Evolutionary conservation across 495 filamentous ascomycete genomes (phyloP).

Genomic region (Aspergillus cristatus): DNA sequence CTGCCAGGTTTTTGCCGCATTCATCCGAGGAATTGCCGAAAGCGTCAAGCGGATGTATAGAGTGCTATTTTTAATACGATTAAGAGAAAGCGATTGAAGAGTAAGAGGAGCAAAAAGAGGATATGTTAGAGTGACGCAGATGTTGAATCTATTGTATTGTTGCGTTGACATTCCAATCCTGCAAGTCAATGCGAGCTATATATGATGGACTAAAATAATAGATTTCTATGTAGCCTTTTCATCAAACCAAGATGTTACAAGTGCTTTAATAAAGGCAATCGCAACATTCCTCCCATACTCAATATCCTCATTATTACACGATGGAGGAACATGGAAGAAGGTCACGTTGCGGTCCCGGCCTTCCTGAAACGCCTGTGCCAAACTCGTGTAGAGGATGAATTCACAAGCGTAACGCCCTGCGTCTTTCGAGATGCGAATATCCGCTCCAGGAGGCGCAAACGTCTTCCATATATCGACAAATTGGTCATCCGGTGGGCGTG

Average conservation of each 20-base stretch:
- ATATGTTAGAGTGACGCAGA: too few species aligned
- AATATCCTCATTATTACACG: conserved; percentile 45
- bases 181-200: too few species aligned
- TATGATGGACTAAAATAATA: too few species aligned
- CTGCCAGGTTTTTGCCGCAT: too few species aligned
- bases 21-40: too few species aligned
- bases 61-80: too few species aligned
- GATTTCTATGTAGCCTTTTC: too few species aligned
- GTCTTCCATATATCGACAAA: conserved; percentile 29
- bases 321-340: conserved; percentile 73
- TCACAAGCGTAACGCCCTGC: conserved; percentile 79
- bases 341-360: conserved; percentile 48
- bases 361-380: conserved; percentile 46
- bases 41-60: too few species aligned
- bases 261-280: conserved; percentile 57
- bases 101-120: too few species aligned
- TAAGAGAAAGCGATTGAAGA: too few species aligned
- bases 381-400: conserved; percentile 73
- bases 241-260: conserved; percentile 45
- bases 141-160: too few species aligned
- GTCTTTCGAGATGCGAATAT: conserved; percentile 60
- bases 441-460: conserved; percentile 27
- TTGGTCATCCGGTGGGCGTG: conserved; percentile 24
- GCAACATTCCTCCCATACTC: conserved; percentile 53
- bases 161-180: too few species aligned